Percentiles rank a stretch among this genome's conserved stretches.
phyloP scores from a whole-genome alignment of 169 alveolate species.

The Plasmodium malariae region DNA sequence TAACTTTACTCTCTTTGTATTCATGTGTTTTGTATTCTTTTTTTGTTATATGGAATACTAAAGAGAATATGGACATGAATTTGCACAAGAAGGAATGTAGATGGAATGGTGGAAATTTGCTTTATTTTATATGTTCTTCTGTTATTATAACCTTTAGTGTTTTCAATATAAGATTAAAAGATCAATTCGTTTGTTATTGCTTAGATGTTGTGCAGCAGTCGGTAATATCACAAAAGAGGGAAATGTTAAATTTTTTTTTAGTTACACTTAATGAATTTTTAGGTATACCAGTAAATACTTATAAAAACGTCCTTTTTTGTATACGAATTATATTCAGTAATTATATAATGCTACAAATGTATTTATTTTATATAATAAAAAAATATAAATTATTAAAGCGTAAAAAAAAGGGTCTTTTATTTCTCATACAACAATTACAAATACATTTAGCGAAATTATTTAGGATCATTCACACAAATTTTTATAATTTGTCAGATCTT shows the following conservation, averaged over 20 bases:
- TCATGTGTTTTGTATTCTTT: conserved; percentile 53
- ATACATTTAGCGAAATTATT: conserved; percentile 42
- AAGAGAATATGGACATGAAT: conserved; percentile 54
- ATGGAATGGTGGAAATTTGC: conserved; percentile 38
- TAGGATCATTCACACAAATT: conserved; percentile 18
- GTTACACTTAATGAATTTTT: conserved; percentile 53
- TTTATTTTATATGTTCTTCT: conserved; percentile 43
- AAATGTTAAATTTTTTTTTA: conserved; percentile 39
- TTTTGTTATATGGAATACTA: conserved; percentile 35
- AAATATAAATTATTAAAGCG: conserved; percentile 20
- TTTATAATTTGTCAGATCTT: conserved; percentile 52
- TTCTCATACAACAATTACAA: conserved; percentile 21
- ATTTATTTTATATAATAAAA: conserved; percentile 40
- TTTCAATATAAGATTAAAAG: conserved; percentile 51
- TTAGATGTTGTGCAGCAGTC: conserved; percentile 31
- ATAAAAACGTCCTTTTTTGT: conserved; percentile 25
- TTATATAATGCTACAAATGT: conserved; percentile 69
- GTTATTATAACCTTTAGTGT: conserved; percentile 61
- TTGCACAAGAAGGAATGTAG: conserved; percentile 37
- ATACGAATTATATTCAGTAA: conserved; percentile 51
- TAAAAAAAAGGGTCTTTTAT: conserved; percentile 10
- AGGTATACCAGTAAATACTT: conserved; percentile 18
- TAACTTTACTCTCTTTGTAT: conserved; percentile 32
- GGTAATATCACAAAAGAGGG: conserved; percentile 34
- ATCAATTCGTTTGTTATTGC: conserved; percentile 39